Percentiles rank a stretch among this genome's conserved stretches.
phyloP scores from a whole-genome alignment of 805 yeast species.

The Yamadazyma paraphyllophila region DNA sequence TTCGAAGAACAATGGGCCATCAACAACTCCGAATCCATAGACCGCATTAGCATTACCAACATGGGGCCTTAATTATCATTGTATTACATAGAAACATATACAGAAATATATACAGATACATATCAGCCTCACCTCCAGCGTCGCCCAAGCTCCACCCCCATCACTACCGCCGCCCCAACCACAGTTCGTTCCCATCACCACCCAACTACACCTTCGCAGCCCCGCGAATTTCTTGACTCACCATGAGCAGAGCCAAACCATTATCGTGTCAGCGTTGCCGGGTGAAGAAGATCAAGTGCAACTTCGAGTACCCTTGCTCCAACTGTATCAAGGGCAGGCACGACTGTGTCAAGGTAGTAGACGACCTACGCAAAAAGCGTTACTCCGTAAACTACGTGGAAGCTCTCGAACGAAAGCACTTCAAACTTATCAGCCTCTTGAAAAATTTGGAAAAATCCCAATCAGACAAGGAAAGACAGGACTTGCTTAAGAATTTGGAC shows the following conservation, averaged over 20 bases:
- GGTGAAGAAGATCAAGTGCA: conserved; percentile 47
- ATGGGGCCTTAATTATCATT: no score
- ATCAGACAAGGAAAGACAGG: conserved; percentile 15
- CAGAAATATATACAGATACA: no score
- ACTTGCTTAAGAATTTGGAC: conserved; percentile 1
- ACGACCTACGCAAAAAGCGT: conserved; percentile 51
- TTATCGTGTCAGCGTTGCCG: conserved; percentile 42
- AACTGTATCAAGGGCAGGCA: conserved; percentile 43
- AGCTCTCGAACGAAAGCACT: conserved; percentile 35
- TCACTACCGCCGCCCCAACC: neutral
- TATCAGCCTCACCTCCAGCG: no score
- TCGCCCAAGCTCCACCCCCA: no score
- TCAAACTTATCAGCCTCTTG: conserved; percentile 23
- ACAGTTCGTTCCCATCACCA: neutral
- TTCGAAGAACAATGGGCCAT: no score
- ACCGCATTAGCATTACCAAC: no score
- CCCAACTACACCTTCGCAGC: neutral
- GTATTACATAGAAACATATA: no score
- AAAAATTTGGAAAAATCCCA: conserved; percentile 20
- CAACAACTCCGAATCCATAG: no score
- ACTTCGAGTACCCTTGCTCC: conserved; percentile 47
- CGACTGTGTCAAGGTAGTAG: conserved; percentile 46
- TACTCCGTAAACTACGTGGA: conserved; percentile 52
- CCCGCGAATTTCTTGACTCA: neutral
- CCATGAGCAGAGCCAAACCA: conserved; percentile 8